These are phyloP conservation scores for Mycena crocata DNA, from an alignment of 768 basidiomycete genomes.

Conservation along the genomic window DNA sequence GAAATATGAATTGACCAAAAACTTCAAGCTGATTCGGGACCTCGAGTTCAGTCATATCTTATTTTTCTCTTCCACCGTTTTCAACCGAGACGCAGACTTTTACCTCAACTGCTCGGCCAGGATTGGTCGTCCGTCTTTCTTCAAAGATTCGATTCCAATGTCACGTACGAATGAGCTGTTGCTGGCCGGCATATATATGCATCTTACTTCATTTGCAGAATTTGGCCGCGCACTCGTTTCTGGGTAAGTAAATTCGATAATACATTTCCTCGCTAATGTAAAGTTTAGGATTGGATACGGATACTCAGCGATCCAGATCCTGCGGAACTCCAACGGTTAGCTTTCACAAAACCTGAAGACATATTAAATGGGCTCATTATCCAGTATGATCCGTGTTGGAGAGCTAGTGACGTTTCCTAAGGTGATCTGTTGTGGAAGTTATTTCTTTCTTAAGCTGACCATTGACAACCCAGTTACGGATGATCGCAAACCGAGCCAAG, in stretches of 20 bases:
- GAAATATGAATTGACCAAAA: conserved; percentile 92
- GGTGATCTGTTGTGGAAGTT: conserved; percentile 53
- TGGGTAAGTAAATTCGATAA: conserved; percentile 43
- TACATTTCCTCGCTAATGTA: background rate
- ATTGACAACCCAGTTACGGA: conserved; percentile 72
- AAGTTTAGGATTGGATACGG: conserved; percentile 73
- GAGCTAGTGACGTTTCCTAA: conserved; percentile 97
- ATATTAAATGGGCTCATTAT: background rate
- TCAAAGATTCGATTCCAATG: conserved; percentile 90
- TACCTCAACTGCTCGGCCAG: conserved; percentile 91
- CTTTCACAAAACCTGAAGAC: background rate
- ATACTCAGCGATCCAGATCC: conserved; percentile 88
- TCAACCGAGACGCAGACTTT: conserved; percentile 50
- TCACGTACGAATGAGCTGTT: conserved; percentile 73
- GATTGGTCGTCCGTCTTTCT: conserved; percentile 98
- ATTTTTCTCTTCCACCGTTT: too few relatives aligned
- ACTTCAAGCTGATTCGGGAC: conserved; percentile 86
- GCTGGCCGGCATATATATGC: conserved; percentile 24
- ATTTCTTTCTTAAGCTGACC: background rate
- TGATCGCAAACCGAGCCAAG: conserved; percentile 91
- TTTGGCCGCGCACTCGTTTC: conserved; percentile 87
- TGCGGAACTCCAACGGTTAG: conserved; percentile 68
- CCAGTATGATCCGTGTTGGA: conserved; percentile 86
- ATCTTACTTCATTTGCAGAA: conserved; percentile 58
- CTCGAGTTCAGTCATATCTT: conserved; percentile 61